Evolutionary conservation across 164 flowering plant genomes (phyloP).

Genomic region (Piper longum): DNA sequence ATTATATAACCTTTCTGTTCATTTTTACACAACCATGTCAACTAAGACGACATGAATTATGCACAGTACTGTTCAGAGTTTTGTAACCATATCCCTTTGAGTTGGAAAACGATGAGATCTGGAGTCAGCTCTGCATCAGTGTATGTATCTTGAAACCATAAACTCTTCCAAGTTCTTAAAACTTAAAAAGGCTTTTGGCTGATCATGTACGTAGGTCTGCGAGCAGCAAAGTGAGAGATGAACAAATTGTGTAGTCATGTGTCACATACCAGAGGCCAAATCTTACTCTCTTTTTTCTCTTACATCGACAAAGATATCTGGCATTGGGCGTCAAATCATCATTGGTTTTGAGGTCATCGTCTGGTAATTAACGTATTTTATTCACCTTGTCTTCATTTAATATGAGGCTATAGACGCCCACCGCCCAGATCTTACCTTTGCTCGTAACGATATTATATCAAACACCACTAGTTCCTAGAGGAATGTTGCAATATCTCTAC

Average conservation of each 20-base stretch:
- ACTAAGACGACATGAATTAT: no score
- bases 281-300: background rate
- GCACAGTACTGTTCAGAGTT: no score
- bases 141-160: background rate
- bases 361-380: background rate
- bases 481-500: no score
- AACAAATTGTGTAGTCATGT: background rate
- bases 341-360: background rate
- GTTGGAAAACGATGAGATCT: no score
- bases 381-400: background rate
- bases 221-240: background rate
- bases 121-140: background rate
- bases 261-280: background rate
- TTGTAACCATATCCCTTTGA: no score
- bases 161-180: background rate
- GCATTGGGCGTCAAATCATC: background rate
- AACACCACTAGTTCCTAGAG: no score
- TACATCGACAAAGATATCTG: background rate
- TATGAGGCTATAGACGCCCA: no score
- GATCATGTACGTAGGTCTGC: background rate
- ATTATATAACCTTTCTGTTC: no score
- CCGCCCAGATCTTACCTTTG: no score
- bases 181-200: background rate
- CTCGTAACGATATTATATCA: no score
- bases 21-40: no score